Conservation (phyloP, 1,139 yeast species). For the Protomyces arabidopsidicola region DNA sequence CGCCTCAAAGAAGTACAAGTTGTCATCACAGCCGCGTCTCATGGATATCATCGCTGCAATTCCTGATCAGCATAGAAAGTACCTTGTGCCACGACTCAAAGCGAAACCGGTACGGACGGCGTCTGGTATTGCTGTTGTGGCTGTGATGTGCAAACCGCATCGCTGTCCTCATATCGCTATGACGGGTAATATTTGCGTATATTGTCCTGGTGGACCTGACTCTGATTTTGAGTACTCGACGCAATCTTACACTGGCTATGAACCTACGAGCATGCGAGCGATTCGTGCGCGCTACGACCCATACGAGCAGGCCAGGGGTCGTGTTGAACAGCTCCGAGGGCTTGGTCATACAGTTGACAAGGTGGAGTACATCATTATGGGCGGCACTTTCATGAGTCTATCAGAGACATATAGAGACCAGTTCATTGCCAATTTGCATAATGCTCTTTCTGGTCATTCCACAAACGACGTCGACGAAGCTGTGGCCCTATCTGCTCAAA, state of each 20-base stretch:
- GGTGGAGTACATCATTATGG: slow-evolving; percentile 97
- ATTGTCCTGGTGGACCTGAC: slow-evolving; percentile 99
- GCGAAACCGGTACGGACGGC: slow-evolving; percentile 99
- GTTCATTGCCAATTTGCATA: slow-evolving; percentile 84
- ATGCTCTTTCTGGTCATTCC: slow-evolving; percentile 89
- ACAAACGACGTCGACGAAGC: slow-evolving; percentile 89
- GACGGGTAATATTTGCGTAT: slow-evolving; percentile 94
- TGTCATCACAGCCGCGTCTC: slow-evolving; percentile 86
- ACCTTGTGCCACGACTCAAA: slow-evolving; percentile 82
- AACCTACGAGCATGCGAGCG: slow-evolving; percentile 98
- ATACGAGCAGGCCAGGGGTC: slow-evolving; percentile 96
- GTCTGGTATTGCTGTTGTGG: slow-evolving; percentile 94
- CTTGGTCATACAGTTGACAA: slow-evolving; percentile 95
- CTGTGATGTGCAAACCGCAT: slow-evolving; percentile 99
- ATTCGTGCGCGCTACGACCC: slow-evolving; percentile 97
- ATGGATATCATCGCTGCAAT: slow-evolving; percentile 93
- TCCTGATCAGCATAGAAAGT: slow-evolving; percentile 92
- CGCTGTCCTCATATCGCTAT: slow-evolving; percentile 99
- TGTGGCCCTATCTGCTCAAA: slow-evolving; percentile 82
- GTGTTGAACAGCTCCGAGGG: slow-evolving; percentile 91
- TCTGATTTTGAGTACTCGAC: slow-evolving; percentile 97
- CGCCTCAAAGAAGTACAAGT: slow-evolving; percentile 81
- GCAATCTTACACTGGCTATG: slow-evolving; percentile 97
- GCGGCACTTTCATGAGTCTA: slow-evolving; percentile 96
- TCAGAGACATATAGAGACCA: slow-evolving; percentile 84